phyloP scores from a whole-genome alignment of 179 eudicot species.

The Nepenthes alata region DNA sequence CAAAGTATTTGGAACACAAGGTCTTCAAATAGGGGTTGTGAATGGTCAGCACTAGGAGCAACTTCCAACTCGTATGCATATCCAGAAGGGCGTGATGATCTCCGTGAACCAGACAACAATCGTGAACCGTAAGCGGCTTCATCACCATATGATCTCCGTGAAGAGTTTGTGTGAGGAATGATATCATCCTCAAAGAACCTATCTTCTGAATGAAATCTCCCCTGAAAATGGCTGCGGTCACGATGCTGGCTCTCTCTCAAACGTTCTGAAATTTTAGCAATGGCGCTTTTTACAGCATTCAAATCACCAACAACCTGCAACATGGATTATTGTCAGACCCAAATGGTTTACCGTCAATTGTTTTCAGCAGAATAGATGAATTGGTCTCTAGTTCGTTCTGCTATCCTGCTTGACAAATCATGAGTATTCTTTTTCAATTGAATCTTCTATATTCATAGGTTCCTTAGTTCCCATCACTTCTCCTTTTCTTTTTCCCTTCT shows the following conservation, averaged over 20 bases:
- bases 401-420: too few relatives aligned
- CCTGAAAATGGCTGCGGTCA: constrained; percentile 60
- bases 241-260: constrained; percentile 98
- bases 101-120: constrained; percentile 22
- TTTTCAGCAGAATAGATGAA: too few relatives aligned
- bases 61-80: constrained; percentile 36
- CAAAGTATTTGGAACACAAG: constrained; percentile 86
- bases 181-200: constrained; percentile 70
- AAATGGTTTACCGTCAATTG: too few relatives aligned
- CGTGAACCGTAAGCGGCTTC: constrained; percentile 49
- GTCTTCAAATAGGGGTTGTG: constrained; percentile 46
- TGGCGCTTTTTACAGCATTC: constrained; percentile 68
- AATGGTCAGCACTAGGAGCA: constrained; percentile 32
- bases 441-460: too few relatives aligned
- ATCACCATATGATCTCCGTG: constrained; percentile 44
- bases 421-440: too few relatives aligned
- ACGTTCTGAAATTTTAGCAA: constrained; percentile 67
- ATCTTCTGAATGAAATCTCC: constrained; percentile 62
- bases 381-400: too few relatives aligned
- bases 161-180: constrained; percentile 10
- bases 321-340: background rate
- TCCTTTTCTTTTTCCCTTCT: too few relatives aligned
- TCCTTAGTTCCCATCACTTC: too few relatives aligned
- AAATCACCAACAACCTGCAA: constrained; percentile 74
- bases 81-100: constrained; percentile 42